Base-by-base conservation (phyloP, 306 rosid genomes). In the Astragalus membranaceus region DNA sequence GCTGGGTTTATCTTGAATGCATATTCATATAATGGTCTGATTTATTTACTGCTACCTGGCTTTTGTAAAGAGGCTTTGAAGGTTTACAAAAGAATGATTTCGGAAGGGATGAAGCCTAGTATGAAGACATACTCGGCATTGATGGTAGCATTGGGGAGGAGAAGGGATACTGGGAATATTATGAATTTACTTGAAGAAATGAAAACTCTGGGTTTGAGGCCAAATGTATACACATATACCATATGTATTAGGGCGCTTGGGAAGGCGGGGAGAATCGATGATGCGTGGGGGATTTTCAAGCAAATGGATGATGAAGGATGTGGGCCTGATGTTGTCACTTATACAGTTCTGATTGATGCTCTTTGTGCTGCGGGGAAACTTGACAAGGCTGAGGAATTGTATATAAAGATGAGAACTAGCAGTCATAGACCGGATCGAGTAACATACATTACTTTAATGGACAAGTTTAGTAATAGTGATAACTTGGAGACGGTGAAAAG, bases 241-340 rank as follows among this genome's bases (percentile, higher is more conserved):
- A 94, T 90, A 78, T 94, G 98, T 79, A 94, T 94, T 49, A 85
- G 97, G 73, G 97, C 78, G 5, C 96, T 94, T 17, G 98, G 97
- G 20, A 88, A 87, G 77, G 96, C 89, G 0, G 97, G 98, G 72
- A 90, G 79, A 70, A 87, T 87, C 48, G 86, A 90, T 13, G 96
- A 87, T 76, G 96, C 97, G 0, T 87, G 76, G 79, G 85, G 53
- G 42, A 76, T 93, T 74, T 80, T 93, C 50, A 88, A 83, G 83
- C 80, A 87, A 78, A 90, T 93, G 98, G 92, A 90, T 6, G 85
- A 87, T 2, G 96, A 85, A 78, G 96, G 96, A 58, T 93, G 96
- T 20, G 85, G 94, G 39, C 94, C 98, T 17, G 97, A 90, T 81
- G 97, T 88, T 74, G 69, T 93, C 82, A 93, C 98, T 67, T 93